Conservation (phyloP, 163 green algal genomes). For the Coccomyxa subellipsoidea region DNA sequence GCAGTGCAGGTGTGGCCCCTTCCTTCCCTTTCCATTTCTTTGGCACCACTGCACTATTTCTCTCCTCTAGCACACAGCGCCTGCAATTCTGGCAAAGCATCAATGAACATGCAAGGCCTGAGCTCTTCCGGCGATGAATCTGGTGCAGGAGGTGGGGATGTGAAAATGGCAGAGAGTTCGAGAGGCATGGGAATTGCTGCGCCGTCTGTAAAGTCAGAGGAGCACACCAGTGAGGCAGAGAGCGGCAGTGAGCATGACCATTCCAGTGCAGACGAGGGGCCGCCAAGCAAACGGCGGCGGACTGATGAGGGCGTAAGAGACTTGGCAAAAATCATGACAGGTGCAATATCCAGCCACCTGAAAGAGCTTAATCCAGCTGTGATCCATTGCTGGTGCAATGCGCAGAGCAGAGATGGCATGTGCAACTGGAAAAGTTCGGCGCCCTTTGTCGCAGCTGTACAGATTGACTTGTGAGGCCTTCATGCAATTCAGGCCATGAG, state of each 20-base stretch:
- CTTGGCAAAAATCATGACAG: neutral
- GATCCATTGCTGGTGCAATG: too few relatives aligned
- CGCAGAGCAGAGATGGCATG: too few relatives aligned
- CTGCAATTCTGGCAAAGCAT: too few relatives aligned
- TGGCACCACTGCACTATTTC: too few relatives aligned
- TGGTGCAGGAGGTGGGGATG: neutral
- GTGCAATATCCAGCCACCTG: neutral
- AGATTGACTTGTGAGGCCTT: too few relatives aligned
- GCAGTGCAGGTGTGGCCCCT: neutral
- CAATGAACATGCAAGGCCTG: too few relatives aligned
- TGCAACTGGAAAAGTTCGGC: too few relatives aligned
- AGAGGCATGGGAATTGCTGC: neutral
- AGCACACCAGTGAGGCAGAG: conserved; percentile 6
- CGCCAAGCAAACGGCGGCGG: neutral
- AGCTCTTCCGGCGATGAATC: neutral
- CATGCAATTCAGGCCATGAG: too few relatives aligned
- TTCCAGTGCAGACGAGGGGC: neutral
- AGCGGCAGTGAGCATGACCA: neutral
- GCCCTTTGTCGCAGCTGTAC: too few relatives aligned
- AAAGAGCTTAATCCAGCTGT: too few relatives aligned
- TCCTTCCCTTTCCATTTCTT: neutral
- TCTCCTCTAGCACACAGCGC: too few relatives aligned
- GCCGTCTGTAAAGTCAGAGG: neutral
- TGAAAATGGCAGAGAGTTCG: neutral
- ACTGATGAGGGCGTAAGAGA: neutral